Percentiles rank a stretch among this genome's conserved stretches.
Evolutionary conservation across 139 green algal genomes (phyloP).

Genomic region (Mesotaenium endlicherianum): DNA sequence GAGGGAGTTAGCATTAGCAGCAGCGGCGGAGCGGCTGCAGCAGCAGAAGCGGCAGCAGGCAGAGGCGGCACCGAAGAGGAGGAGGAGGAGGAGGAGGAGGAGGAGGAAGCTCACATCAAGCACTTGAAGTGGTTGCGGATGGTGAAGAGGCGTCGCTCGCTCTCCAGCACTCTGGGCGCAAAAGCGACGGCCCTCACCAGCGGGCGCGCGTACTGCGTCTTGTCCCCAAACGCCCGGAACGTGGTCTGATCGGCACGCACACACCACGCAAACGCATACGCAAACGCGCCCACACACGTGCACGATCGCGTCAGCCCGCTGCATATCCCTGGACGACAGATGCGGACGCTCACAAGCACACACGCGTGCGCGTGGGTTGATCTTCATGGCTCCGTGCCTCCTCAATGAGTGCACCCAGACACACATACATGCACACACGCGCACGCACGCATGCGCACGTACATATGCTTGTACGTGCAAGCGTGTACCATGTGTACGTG

Average conservation of each 20-base stretch:
- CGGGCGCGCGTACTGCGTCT: constrained; percentile 21
- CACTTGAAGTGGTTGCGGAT: not conserved
- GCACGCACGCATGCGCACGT: no score
- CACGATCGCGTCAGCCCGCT: no score
- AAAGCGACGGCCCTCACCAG: not conserved
- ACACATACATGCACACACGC: no score
- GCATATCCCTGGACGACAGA: no score
- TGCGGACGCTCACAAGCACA: not conserved
- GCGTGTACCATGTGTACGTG: no score
- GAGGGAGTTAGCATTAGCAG: not conserved
- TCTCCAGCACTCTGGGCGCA: not conserved
- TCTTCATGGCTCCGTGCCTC: no score
- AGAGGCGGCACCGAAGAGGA: not conserved
- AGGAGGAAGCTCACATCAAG: not conserved
- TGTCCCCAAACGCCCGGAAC: not conserved
- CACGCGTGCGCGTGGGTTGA: no score
- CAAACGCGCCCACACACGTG: not conserved
- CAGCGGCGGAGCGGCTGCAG: not conserved
- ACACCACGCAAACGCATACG: not conserved
- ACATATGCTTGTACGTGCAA: no score
- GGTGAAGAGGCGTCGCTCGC: not conserved
- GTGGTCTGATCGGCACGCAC: constrained; percentile 9
- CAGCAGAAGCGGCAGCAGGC: not conserved
- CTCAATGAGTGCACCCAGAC: no score
- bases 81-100: not conserved